phyloP scores from a whole-genome alignment of 2,329 filamentous ascomycete genomes.

The Aspergillus udagawae region DNA sequence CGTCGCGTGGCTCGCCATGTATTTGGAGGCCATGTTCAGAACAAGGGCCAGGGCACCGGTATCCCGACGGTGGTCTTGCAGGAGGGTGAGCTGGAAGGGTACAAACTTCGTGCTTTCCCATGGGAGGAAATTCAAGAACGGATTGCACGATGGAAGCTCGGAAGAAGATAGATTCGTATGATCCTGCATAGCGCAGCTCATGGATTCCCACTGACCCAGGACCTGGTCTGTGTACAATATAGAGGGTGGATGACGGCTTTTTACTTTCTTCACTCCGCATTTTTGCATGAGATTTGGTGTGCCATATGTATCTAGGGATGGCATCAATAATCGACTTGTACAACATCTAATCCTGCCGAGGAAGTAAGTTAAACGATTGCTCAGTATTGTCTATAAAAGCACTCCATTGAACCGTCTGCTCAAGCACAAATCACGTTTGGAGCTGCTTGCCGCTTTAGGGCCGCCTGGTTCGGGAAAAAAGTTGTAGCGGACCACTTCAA shows the following conservation, averaged over 20 bases:
- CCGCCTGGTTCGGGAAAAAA: conserved; percentile 34
- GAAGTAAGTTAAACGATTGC: not conserved
- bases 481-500: conserved; percentile 29
- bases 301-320: not conserved
- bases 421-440: conserved; percentile 2
- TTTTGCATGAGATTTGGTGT: not conserved
- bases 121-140: conserved; percentile 90
- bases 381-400: not conserved
- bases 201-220: not conserved
- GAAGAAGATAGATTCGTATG: conserved; percentile 48
- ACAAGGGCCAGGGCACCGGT: conserved; percentile 73
- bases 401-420: not conserved
- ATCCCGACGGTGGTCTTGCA: conserved; percentile 92
- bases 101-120: conserved; percentile 62
- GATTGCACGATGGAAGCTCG: conserved; percentile 79
- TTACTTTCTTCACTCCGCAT: not conserved
- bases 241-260: conserved; percentile 1
- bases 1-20: conserved; percentile 75
- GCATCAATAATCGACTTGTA: not conserved
- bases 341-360: not conserved
- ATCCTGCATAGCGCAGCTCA: not conserved
- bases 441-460: conserved; percentile 33
- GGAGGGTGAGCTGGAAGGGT: conserved; percentile 73
- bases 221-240: conserved; percentile 9
- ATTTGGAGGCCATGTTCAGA: conserved; percentile 71